phyloP scores from a whole-genome alignment of 140 eudicot genomes.

The Flaveria floridana region DNA sequence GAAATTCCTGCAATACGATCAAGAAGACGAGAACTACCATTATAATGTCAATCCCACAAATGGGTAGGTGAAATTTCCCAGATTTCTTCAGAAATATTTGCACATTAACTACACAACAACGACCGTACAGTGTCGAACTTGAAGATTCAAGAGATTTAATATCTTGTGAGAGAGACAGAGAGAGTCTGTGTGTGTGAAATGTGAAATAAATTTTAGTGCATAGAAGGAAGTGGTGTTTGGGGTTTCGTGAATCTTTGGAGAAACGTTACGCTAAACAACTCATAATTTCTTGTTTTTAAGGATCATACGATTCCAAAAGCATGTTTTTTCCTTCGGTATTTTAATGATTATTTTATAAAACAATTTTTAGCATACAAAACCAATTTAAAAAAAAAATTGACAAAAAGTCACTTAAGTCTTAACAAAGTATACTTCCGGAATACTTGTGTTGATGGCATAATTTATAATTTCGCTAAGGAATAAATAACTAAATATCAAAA shows the following conservation, averaged over 20 bases:
- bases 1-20: constrained; percentile 34
- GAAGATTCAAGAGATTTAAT: constrained; percentile 24
- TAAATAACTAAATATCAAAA: neutral
- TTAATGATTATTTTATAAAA: neutral
- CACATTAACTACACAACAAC: neutral
- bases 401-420: constrained; percentile 1
- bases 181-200: too few species aligned
- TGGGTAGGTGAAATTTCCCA: constrained; percentile 38
- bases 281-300: constrained; percentile 24
- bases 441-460: constrained; percentile 1
- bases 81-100: constrained; percentile 25
- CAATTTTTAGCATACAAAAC: too few species aligned
- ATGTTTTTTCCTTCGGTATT: constrained; percentile 17
- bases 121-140: constrained; percentile 25
- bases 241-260: constrained; percentile 53
- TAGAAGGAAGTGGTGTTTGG: constrained; percentile 28
- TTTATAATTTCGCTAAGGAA: neutral
- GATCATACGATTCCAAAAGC: constrained; percentile 23
- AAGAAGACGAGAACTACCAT: constrained; percentile 27
- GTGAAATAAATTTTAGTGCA: neutral
- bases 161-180: too few species aligned
- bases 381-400: neutral
- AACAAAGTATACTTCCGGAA: neutral
- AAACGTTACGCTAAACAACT: constrained; percentile 59
- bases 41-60: constrained; percentile 29